phyloP scores from a whole-genome alignment of 306 rosid species.

The Sicyos edulis region DNA sequence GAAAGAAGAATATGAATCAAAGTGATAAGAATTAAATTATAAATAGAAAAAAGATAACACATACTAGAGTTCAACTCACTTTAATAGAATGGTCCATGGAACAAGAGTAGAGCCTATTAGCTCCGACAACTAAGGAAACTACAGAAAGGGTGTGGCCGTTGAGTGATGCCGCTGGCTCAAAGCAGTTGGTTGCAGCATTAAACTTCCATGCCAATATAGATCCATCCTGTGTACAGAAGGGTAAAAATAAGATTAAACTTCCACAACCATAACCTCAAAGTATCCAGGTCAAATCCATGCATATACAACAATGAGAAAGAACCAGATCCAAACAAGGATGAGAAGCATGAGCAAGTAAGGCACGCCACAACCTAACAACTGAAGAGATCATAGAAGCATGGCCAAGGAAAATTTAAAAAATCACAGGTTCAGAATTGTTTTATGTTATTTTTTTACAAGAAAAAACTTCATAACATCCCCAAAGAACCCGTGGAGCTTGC shows the following conservation, averaged over 20 bases:
- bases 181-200: conserved; percentile 57
- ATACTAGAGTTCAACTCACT: conserved; percentile 36
- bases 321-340: not conserved
- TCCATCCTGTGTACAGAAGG: conserved; percentile 57
- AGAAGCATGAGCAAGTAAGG: conserved; percentile 1
- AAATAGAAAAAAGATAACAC: not conserved
- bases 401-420: not conserved
- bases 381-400: not conserved
- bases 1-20: conserved; percentile 20
- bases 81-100: conserved; percentile 87
- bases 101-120: conserved; percentile 90
- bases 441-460: not conserved
- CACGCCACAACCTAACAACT: not conserved
- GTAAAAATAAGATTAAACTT: conserved; percentile 2
- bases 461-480: not conserved
- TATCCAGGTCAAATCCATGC: not conserved
- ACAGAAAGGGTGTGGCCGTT: conserved; percentile 74
- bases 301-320: not conserved
- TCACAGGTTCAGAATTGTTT: not conserved
- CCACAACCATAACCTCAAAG: not conserved
- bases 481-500: not conserved
- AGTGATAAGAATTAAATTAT: not conserved
- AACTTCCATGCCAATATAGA: conserved; percentile 88
- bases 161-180: conserved; percentile 86
- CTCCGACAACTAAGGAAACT: conserved; percentile 91